A percentile compares a stretch with the other conserved stretches of the same genome.
These are phyloP conservation scores for Penicillium hordei DNA, from an alignment of 2,329 filamentous ascomycete genomes.

Conservation along the genomic window DNA sequence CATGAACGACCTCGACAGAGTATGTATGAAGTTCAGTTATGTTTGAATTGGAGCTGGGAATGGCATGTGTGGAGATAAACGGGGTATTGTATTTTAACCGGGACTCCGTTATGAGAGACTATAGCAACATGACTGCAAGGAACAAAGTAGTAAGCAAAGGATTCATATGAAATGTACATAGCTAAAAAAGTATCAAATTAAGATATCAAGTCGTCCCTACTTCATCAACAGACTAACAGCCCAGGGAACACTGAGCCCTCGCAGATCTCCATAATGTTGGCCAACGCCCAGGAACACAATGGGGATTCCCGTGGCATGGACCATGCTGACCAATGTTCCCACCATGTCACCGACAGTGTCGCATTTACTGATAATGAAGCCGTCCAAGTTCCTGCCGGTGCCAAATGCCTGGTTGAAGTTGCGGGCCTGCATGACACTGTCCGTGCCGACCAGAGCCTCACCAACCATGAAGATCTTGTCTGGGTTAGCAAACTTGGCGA, in stretches of 20 bases:
- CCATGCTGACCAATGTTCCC: conserved; percentile 90
- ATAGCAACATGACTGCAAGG: too few species aligned
- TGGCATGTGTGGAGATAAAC: background rate
- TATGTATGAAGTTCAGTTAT: too few species aligned
- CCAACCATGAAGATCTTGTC: conserved; percentile 99
- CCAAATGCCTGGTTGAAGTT: conserved; percentile 97
- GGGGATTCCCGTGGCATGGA: conserved; percentile 94
- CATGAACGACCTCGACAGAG: too few species aligned
- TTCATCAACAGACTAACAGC: conserved; percentile 62
- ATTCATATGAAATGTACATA: background rate
- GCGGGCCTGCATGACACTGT: conserved; percentile 90
- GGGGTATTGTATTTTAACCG: background rate
- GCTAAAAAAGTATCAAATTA: background rate
- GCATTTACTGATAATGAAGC: conserved; percentile 98
- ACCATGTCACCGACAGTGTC: conserved; percentile 99
- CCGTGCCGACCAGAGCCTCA: conserved; percentile 89
- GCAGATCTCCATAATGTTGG: conserved; percentile 66
- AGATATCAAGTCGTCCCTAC: conserved; percentile 20
- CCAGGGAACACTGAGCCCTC: conserved; percentile 64
- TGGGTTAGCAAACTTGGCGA: conserved; percentile 90
- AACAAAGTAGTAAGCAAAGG: background rate
- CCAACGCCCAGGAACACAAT: conserved; percentile 84
- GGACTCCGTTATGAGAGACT: background rate
- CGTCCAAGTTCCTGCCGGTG: conserved; percentile 74
- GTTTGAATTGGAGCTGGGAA: background rate